Evolutionary conservation across 306 rosid species (phyloP), one percentile per base, ranked within the genome.

Genomic region (Quillaja saponaria): DNA sequence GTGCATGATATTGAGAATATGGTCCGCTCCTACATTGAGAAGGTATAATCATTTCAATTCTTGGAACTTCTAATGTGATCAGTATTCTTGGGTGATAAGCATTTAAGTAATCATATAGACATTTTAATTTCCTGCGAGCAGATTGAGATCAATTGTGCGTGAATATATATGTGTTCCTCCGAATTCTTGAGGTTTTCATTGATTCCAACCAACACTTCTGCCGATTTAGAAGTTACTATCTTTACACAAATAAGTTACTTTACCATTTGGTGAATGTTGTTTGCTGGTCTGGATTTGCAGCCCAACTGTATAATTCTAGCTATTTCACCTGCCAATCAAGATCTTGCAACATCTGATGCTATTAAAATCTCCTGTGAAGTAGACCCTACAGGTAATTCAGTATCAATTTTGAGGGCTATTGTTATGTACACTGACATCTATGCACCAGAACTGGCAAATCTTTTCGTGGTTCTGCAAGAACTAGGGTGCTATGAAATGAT

Each of bases 291-390:
- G 31, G 31, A 25, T 25, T 25, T 76, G 83, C 84, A 91, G 97
- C 97, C 97, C 54, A 91, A 91, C 69, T 84, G 96, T 77, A 81
- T 91, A 63, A 91, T 91, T 76, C 83, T 91, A 34, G 97, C 97
- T 38, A 84, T 91, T 65, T 85, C 97, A 74, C 97, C 97, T 40
- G 97, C 97, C 67, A 91, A 91, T 84, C 97, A 91, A 88, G 97
- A 91, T 75, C 88, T 91, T 76, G 97, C 97, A 28, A 91, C 97
- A 16, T 91, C 97, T 13, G 97, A 91, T 85, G 97, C 97, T 14
- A 87, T 91, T 70, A 91, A 78, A 74, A 91, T 91, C 40, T 87
- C 97, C 46, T 96, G 97, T 66, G 96, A 91, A 74, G 96, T 91
- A 51, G 97, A 91, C 64, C 97, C 97, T 38, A 82, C 96, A 13